These are phyloP conservation scores for Ophiostoma australiae DNA, from an alignment of 2,329 filamentous ascomycete species.

Conservation along the genomic window DNA sequence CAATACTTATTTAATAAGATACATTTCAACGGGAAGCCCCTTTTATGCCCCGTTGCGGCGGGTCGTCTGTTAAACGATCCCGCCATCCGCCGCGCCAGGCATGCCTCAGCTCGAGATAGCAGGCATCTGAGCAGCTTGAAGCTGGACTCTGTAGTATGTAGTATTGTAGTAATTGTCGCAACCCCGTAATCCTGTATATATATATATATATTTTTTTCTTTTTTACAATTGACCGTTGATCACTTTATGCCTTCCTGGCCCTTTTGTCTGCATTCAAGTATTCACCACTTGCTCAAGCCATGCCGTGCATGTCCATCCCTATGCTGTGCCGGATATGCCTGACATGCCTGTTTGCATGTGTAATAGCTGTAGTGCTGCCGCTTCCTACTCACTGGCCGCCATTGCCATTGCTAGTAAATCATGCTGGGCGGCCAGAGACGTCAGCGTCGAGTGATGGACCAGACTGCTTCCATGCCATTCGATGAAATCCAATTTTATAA, in stretches of 20 bases:
- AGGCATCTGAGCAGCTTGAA: background rate
- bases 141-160: too few relatives aligned
- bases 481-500: background rate
- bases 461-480: background rate
- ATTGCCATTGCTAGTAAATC: background rate
- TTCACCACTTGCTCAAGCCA: background rate
- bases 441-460: background rate
- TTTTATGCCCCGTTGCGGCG: background rate
- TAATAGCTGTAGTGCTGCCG: background rate
- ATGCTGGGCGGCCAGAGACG: background rate
- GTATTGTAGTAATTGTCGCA: too few relatives aligned
- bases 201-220: too few relatives aligned
- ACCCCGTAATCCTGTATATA: too few relatives aligned
- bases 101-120: background rate
- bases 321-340: background rate
- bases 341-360: background rate
- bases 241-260: too few relatives aligned
- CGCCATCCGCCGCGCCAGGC: background rate
- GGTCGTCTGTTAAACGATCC: background rate
- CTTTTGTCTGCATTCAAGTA: too few relatives aligned
- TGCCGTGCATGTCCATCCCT: background rate
- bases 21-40: conserved; percentile 3
- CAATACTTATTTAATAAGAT: background rate
- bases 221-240: too few relatives aligned
- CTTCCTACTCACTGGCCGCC: background rate